Evolutionary conservation across 257 asterid species (phyloP), one percentile per base, ranked within the genome.

Genomic region (Solanum rostratum): DNA sequence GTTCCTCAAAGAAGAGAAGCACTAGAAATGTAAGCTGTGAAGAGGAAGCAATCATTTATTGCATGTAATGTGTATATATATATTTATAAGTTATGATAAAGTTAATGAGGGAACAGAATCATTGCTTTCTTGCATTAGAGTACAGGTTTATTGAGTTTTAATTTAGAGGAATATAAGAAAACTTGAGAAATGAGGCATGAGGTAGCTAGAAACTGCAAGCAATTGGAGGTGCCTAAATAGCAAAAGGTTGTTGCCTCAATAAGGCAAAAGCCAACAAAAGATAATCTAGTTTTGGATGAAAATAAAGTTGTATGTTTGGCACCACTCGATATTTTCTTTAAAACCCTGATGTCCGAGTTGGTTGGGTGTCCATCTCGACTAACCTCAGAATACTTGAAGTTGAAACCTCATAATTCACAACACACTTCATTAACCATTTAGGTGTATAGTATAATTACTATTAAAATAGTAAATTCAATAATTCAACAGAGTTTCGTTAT

Each of bases 41-140:
- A 82, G 91, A 85, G 87, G 92, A 88, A 90, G 87, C 81, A 63
- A 88, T 86, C 86, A 85, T 83, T 81, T 70, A 74, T 68, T 46
- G 85, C 33, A 62, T 65, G 62, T 60, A 65, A 74, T 73, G 88
- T 85, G 85, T 93, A 91, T 94, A 92, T 94, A 92, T 88, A 89
- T 87, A 85, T 73, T 84, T 74, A 27, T 65, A 16, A 68, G 24
- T 30, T 80, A 85, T 68, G 54, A 83, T 41, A 69, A 41, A 86
- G 82, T 41, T 84, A 80, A 76, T 86, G 76, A 16, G 74, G 66
- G 88, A 87, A 87, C 74, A 91, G 99, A 93, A 96, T 93, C 97
- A 78, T 85, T 92, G 95, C 90, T 96, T 96, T 92, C 98, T 94
- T 95, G 98, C 90, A 91, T 85, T 69, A 83, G 59, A 88, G 91